phyloP scores from a whole-genome alignment of 1,139 yeast species.

The Saccharomyces hybrid region DNA sequence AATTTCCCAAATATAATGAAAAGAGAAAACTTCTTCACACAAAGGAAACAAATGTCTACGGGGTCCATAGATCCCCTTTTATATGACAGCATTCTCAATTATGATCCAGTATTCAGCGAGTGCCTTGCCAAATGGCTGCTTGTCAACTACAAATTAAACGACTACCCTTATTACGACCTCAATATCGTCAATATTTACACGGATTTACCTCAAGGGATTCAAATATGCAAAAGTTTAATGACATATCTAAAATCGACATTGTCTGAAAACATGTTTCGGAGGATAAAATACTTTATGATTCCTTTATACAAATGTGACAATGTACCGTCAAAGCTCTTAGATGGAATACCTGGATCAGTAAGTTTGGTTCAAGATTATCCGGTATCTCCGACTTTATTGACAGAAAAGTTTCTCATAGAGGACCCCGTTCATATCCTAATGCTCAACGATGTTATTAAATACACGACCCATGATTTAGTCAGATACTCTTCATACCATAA shows the following conservation, averaged over 20 bases:
- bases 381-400: neutral
- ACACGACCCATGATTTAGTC: constrained; percentile 26
- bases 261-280: constrained; percentile 16
- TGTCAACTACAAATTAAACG: constrained; percentile 27
- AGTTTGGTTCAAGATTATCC: constrained; percentile 11
- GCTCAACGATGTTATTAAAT: constrained; percentile 24
- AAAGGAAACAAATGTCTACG: neutral
- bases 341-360: constrained; percentile 17
- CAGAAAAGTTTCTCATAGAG: constrained; percentile 9
- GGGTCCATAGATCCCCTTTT: neutral
- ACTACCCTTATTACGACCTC: constrained; percentile 28
- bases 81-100: constrained; percentile 11
- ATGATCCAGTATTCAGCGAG: constrained; percentile 22
- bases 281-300: constrained; percentile 21
- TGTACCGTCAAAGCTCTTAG: constrained; percentile 6
- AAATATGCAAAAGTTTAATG: constrained; percentile 16
- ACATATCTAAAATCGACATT: constrained; percentile 15
- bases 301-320: constrained; percentile 21
- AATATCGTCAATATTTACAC: constrained; percentile 26
- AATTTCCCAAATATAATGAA: constrained; percentile 14
- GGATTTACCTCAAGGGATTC: constrained; percentile 19
- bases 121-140: constrained; percentile 28
- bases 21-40: constrained; percentile 20
- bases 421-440: constrained; percentile 28
- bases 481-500: constrained; percentile 6